Evolutionary conservation across 1,139 yeast genomes (phyloP), one percentile per base, ranked within the genome.

Genomic region (Yarrowia galli): DNA sequence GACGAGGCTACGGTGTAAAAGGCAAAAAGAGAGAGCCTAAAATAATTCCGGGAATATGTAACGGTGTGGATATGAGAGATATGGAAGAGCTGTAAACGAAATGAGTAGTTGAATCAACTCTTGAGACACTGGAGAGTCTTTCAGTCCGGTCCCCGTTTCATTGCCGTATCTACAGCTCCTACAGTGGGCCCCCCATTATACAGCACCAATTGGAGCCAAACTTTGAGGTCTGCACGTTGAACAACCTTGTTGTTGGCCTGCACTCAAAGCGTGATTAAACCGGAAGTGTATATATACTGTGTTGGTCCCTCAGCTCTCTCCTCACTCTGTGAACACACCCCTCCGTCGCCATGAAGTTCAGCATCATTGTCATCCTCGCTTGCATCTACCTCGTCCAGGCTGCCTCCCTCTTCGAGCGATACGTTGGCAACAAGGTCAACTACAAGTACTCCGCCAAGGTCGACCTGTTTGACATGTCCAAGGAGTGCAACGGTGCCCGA

Each of bases 391-490:
- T 60, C 15, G 65, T 60, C 43, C 54, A 45, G 45, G 65, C 65
- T 15, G 65, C 65, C 43, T 60, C 65, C 2, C 65, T 60, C 15
- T 60, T 45, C 35, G 65, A 60, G 65, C 65, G 65, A 45, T 60
- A 60, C 54, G 23, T 60, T 22, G 65, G 65, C 53, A 60, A 60
- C 65, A 60, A 60, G 65, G 65, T 60, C 65, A 60, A 60, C 65
- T 60, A 60, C 65, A 60, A 60, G 65, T 60, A 60, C 65, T 60
- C 65, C 45, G 65, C 65, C 65, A 60, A 60, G 65, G 65, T 60
- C 35, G 65, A 60, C 23, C 43, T 60, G 35, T 60, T 60, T 51
- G 53, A 45, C 54, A 60, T 45, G 54, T 60, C 65, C 45, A 22
- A 16, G 23, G 54, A 46, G 54, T 60, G 65, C 65, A 60, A 60